Conservation (phyloP, 768 basidiomycete genomes). For the Phaeolepiota aurea region DNA sequence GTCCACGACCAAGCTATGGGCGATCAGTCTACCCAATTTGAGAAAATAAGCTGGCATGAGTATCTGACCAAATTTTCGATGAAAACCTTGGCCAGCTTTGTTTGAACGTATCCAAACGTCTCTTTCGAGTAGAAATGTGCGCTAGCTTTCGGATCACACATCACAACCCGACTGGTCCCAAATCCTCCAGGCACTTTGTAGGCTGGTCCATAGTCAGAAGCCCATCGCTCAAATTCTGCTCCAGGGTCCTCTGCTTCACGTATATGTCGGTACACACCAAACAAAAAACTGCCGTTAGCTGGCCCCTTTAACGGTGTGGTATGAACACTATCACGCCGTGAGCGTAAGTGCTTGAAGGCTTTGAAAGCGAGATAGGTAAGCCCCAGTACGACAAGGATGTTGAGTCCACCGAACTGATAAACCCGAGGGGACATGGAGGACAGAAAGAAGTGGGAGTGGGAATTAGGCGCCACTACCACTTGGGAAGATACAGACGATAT, state of each 20-base stretch:
- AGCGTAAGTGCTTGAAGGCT: not conserved
- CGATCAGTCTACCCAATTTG: too few relatives aligned
- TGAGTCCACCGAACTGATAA: too few relatives aligned
- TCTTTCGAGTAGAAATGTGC: constrained; percentile 43
- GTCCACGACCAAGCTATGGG: constrained; percentile 31
- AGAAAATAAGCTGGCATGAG: too few relatives aligned
- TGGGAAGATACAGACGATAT: too few relatives aligned
- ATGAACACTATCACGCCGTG: not conserved
- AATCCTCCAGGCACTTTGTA: constrained; percentile 30
- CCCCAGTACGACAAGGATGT: too few relatives aligned
- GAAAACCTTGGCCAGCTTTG: constrained; percentile 20
- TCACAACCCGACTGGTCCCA: constrained; percentile 23
- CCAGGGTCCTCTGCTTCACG: constrained; percentile 19
- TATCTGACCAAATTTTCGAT: constrained; percentile 29
- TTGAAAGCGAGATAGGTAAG: not conserved
- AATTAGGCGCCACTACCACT: too few relatives aligned
- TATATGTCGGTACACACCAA: constrained; percentile 26
- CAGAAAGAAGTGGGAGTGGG: too few relatives aligned
- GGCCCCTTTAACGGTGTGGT: constrained; percentile 35
- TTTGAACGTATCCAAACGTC: constrained; percentile 38
- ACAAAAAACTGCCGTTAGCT: constrained; percentile 27
- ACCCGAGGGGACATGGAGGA: too few relatives aligned
- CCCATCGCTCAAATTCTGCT: constrained; percentile 36
- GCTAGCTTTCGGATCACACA: constrained; percentile 42
- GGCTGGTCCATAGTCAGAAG: constrained; percentile 35